phyloP scores from a whole-genome alignment of 257 asterid species.

The Solanum lycopersicoides region DNA sequence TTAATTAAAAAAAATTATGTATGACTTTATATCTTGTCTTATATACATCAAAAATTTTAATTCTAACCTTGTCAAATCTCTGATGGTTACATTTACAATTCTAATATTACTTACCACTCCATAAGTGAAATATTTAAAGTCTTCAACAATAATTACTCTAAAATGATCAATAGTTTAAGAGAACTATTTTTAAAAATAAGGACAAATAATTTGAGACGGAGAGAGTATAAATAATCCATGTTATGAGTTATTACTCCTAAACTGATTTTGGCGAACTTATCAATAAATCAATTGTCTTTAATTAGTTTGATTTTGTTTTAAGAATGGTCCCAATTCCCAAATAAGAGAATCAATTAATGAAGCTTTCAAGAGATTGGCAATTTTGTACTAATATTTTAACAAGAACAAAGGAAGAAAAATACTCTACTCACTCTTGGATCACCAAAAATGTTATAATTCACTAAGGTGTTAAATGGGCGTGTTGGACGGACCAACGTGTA shows the following conservation, averaged over 20 bases:
- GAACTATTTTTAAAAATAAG: no score
- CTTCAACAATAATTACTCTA: no score
- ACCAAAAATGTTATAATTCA: background rate
- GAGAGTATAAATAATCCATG: background rate
- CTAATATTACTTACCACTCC: no score
- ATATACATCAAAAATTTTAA: no score
- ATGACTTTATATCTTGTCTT: no score
- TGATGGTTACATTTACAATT: no score
- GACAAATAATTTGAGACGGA: background rate
- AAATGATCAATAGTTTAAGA: no score
- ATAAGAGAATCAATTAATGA: background rate
- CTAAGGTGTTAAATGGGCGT: background rate
- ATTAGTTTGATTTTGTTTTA: background rate
- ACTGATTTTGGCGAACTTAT: background rate
- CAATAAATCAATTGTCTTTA: background rate
- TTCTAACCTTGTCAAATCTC: no score
- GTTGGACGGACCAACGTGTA: no score
- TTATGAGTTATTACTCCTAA: background rate
- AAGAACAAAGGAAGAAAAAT: background rate
- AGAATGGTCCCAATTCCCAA: background rate
- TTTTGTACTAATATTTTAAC: background rate
- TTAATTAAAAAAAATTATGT: no score
- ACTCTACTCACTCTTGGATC: no score
- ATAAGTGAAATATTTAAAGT: no score
- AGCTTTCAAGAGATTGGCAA: background rate